Evolutionary conservation across 257 asterid genomes (phyloP).

Genomic region (Solanum medicagineum): DNA sequence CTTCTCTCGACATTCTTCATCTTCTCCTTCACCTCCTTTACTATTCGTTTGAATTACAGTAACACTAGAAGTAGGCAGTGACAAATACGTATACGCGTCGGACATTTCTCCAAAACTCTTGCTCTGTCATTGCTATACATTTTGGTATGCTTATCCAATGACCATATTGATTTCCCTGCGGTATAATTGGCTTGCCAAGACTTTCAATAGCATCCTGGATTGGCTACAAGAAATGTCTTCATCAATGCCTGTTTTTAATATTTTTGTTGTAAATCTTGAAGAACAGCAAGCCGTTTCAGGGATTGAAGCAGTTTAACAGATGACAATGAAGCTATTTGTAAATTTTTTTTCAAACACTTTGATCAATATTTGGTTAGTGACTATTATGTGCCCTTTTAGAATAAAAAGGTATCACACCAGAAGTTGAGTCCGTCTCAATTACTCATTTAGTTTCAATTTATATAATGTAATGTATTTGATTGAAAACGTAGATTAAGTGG

Average conservation of each 20-base stretch:
- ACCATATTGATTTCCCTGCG: not conserved
- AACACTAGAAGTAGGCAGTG: not conserved
- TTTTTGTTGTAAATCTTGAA: not conserved
- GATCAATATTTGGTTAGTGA: not conserved
- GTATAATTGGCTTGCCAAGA: not conserved
- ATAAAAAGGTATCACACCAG: not conserved
- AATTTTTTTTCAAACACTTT: not conserved
- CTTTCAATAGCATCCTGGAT: not conserved
- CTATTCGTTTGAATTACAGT: not conserved
- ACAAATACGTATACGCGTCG: not conserved
- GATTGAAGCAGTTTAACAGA: not conserved
- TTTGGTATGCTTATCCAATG: not conserved
- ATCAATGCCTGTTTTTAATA: not conserved
- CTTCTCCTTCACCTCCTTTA: not conserved
- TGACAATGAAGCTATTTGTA: not conserved
- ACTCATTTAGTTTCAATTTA: not conserved
- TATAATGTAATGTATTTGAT: not conserved
- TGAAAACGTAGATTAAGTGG: not conserved
- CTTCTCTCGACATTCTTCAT: not conserved
- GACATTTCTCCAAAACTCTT: not conserved
- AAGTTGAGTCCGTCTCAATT: not conserved
- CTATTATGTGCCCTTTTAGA: not conserved
- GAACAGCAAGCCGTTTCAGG: not conserved
- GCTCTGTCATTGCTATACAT: not conserved
- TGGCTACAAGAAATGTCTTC: not conserved